phyloP scores from a whole-genome alignment of 768 basidiomycete species.

The Phlebiopsis flavidoalba region DNA sequence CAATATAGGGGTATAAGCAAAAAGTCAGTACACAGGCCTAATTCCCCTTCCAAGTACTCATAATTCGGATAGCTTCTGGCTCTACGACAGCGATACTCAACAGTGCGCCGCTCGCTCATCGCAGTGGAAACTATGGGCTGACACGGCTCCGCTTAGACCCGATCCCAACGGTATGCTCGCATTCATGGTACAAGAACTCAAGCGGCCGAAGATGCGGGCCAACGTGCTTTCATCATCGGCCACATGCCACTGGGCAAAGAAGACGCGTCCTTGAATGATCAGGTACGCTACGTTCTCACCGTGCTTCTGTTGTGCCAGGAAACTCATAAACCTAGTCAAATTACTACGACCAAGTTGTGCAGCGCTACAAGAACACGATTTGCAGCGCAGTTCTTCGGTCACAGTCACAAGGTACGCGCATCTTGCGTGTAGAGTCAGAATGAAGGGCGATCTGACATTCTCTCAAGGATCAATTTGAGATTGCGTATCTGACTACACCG shows the following conservation, averaged over 20 bases:
- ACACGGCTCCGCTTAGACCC: slow-evolving; percentile 21
- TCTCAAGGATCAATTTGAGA: slow-evolving; percentile 51
- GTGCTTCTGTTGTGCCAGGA: not conserved
- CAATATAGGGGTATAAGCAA: slow-evolving; percentile 59
- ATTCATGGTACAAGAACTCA: slow-evolving; percentile 53
- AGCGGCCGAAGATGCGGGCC: slow-evolving; percentile 52
- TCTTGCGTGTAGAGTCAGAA: too few species aligned
- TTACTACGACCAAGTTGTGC: slow-evolving; percentile 58
- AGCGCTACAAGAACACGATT: slow-evolving; percentile 56
- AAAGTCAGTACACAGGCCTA: slow-evolving; percentile 34
- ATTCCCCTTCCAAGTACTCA: not conserved
- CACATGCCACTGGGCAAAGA: slow-evolving; percentile 50
- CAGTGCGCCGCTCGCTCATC: slow-evolving; percentile 26
- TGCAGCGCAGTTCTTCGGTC: slow-evolving; percentile 58
- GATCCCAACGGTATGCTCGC: slow-evolving; percentile 59
- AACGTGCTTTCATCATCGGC: slow-evolving; percentile 58
- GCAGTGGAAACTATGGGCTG: not conserved
- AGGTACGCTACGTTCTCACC: slow-evolving; percentile 31
- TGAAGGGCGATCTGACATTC: slow-evolving; percentile 33
- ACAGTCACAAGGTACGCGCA: slow-evolving; percentile 42
- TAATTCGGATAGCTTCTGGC: slow-evolving; percentile 44
- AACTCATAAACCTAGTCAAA: slow-evolving; percentile 37
- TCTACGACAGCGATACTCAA: slow-evolving; percentile 47
- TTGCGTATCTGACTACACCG: slow-evolving; percentile 54
- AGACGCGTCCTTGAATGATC: slow-evolving; percentile 46